Base-by-base conservation (phyloP, 768 basidiomycete genomes). In the Baorangia bicolor region DNA sequence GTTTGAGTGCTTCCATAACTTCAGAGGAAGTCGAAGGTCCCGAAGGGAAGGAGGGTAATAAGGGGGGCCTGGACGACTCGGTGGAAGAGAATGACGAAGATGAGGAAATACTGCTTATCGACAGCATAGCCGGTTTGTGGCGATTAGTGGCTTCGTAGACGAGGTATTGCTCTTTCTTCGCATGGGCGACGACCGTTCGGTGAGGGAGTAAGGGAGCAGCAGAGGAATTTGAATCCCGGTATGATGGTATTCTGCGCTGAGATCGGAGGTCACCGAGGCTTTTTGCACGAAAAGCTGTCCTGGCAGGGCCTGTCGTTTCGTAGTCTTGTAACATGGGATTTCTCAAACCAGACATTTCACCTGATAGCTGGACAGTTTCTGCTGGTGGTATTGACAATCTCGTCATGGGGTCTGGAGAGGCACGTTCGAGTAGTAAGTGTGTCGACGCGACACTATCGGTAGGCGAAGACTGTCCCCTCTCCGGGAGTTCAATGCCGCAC, bases 1-100 rank as follows among this genome's bases (percentile, higher is more conserved):
- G 73, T n/a, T 88, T 84, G 42, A 97, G 79, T 8, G 87, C 85
- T 55, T 88, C 87, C 72, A 89, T 78, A 6, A 92, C 82, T 64
- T 90, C 86, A 2, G 78, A 71, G 44, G 85, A 77, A 23, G 81
- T 85, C 35, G 85, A 84, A 43, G 88, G 85, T 4, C 92, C 92
- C 37, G 78, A 78, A 38, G 90, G 92, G 64, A 92, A 90, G 25
- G 69, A 51, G 10, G 83, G 78, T 3, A 82, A 76, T 21, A 77
- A 72, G 10, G 78, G 69, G 20, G 72, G 66, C n/a, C 65, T 69
- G 23, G 71, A 67, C 4, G 84, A 85, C 40, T 84, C 84, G 60
- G 79, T 75, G 42, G 87, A 87, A 31, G 87, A 88, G 61, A 81
- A 76, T 0, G 85, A 85, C 1, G 92, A 92, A 3, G 80, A 77